Base-by-base conservation (phyloP, 2,329 filamentous ascomycete genomes). In the Xylariales sp. region DNA sequence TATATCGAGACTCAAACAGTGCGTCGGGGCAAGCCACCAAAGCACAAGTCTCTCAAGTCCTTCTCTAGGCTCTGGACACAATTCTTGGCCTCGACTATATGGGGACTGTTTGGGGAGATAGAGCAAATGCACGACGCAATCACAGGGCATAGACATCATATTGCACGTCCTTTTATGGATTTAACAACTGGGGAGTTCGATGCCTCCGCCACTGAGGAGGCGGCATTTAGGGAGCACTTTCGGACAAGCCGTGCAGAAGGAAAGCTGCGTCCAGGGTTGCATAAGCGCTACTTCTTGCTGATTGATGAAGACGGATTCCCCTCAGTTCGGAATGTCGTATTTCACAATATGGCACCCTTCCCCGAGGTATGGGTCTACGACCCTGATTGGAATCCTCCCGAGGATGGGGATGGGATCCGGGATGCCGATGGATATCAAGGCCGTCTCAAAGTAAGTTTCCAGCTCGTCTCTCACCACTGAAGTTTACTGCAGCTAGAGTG, bases 361-460 rank as follows among this genome's bases (percentile, higher is more conserved):
- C 13, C 35, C 11, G 15, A 15, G 35, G 35, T 30, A 7, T 30
- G 35, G 35, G 18, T 37, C 12, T 30, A 37, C 27, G 27, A 37
- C 7, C 25, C 35, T 5, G 27, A 37, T 6, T 37, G 35, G 35
- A 16, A 28, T 6, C 35, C 27, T 4, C 35, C 27, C 4, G n/a
- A 13, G 5, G 33, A 30, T 3, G 35, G 25, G 20, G 35, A 37
- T 10, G 27, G 35, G 16, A 5, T 37, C 10, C 35, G 25, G 13
- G 35, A 37, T 30, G 12, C 12, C 10, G 35, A 37, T 16, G 35
- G 27, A 5, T 29, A 37, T 19, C 18, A 37, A 23, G 35, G 35
- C 16, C 35, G 35, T 21, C 25, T 37, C 25, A 37, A 23, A 19
- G n/a, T n/a, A n/a, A n/a, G n/a, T n/a, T n/a, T n/a, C n/a, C n/a